Evolutionary conservation across 208 protist species (phyloP).

Genomic region (Crithidia expoeki): DNA sequence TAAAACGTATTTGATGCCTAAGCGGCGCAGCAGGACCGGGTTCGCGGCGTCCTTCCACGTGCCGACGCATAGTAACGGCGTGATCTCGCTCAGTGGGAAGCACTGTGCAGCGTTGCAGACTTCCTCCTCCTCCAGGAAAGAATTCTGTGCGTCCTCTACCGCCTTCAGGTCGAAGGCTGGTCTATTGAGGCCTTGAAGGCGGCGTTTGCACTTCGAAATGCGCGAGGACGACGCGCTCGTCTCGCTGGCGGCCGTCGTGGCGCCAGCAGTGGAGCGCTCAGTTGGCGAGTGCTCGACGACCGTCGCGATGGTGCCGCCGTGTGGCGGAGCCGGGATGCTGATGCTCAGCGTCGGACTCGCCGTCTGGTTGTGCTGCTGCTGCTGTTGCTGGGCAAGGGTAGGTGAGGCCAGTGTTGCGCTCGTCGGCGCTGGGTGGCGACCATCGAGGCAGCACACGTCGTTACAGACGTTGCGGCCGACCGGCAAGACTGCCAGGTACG

Average conservation of each 20-base stretch:
- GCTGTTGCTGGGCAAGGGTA: not conserved
- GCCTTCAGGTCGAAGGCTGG: constrained; percentile 71
- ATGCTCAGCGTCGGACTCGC: not conserved
- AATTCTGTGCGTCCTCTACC: constrained; percentile 41
- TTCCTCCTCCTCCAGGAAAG: constrained; percentile 31
- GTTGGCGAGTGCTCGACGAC: not conserved
- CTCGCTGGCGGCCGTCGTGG: not conserved
- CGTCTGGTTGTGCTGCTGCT: not conserved
- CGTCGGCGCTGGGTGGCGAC: not conserved
- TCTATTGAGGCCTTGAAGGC: constrained; percentile 34
- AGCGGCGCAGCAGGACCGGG: constrained; percentile 43
- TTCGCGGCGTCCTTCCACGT: constrained; percentile 75
- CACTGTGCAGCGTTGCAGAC: constrained; percentile 73
- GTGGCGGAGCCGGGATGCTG: not conserved
- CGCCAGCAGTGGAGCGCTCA: constrained; percentile 1
- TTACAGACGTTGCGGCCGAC: not conserved
- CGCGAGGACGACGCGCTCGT: constrained; percentile 9
- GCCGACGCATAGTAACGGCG: constrained; percentile 63
- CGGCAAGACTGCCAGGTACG: constrained; percentile 4
- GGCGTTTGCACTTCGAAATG: constrained; percentile 51
- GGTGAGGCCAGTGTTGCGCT: not conserved
- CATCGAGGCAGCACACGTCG: not conserved
- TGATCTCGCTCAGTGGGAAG: constrained; percentile 72
- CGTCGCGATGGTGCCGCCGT: not conserved
- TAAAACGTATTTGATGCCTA: constrained; percentile 74